Evolutionary conservation across 73 alveolate species (phyloP), one percentile per base, ranked within the genome.

Genomic region (Uronychia binucleata): DNA sequence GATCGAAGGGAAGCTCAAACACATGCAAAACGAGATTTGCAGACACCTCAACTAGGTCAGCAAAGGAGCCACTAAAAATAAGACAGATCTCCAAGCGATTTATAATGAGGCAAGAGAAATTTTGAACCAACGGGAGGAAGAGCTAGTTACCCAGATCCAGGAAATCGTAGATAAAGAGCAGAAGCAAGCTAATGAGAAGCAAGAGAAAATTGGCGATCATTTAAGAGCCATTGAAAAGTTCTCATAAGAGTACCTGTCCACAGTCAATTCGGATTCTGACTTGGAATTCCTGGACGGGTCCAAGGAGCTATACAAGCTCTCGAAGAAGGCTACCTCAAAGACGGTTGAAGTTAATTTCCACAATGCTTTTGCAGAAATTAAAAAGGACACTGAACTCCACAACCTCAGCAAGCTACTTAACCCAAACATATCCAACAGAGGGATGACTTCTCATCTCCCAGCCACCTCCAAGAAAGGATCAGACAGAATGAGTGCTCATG

Each of bases 41-140:
- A 85, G 80, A n/a, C 94, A 88, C 33, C 31, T 82, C 28, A 77
- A 81, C 0, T 29, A 77, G 86, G 59, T 88, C 0, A 46, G 78
- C 1, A 86, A 88, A 34, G 74, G 78, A 33, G 86, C 94, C 0
- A 59, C 25, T n/a, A 88, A 75, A 35, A 88, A 88, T 74, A 67
- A 84, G 57, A 79, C 77, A 8, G 90, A 78, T 0, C 30, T 88
- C 29, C 29, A 85, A 8, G 33, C 58, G 29, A 82, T 88, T 0
- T 88, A 75, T 59, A 82, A 82, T 46, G 88, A 88, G 33, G 80
- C 82, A 33, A 46, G 94, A 26, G 79, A 74, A 34, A 77, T 81
- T 27, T 33, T 88, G 32, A 88, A 81, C 59, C 86, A 82, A 33
- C 67, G 90, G 35, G 94, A 88, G 34, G 33, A 58, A 26, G 81